Evolutionary conservation across 148 eudicot genomes (phyloP).

Genomic region (Persicaria maculosa): DNA sequence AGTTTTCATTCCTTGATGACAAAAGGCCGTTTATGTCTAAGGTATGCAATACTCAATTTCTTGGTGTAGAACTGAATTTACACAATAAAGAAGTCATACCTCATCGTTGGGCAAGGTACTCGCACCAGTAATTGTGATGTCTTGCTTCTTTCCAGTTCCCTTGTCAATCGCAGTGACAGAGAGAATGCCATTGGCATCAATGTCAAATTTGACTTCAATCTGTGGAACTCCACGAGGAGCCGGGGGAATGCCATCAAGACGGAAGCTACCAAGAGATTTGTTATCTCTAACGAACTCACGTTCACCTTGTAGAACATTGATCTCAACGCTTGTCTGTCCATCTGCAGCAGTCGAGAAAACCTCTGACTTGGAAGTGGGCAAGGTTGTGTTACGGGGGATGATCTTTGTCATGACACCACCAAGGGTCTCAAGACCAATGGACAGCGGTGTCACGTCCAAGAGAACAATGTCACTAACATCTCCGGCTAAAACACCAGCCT

Average conservation of each 20-base stretch:
- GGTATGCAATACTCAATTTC: neutral
- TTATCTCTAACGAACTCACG: conserved; percentile 42
- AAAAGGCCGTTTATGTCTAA: too few relatives aligned
- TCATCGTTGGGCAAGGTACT: conserved; percentile 47
- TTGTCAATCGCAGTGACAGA: conserved; percentile 12
- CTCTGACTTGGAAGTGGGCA: conserved; percentile 50
- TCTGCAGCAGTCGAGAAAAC: conserved; percentile 54
- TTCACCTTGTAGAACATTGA: conserved; percentile 47
- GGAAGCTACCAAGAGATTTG: conserved; percentile 46
- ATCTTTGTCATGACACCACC: conserved; percentile 58
- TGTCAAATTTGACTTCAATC: conserved; percentile 33
- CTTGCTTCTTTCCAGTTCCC: conserved; percentile 54
- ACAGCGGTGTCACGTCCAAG: conserved; percentile 43
- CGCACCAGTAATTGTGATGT: conserved; percentile 47
- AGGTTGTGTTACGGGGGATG: conserved; percentile 43
- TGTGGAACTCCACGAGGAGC: conserved; percentile 53
- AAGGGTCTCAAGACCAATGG: conserved; percentile 40
- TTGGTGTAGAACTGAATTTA: neutral
- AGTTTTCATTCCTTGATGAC: neutral
- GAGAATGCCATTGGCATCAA: conserved; percentile 13
- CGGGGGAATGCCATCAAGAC: conserved; percentile 45
- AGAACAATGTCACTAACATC: conserved; percentile 49
- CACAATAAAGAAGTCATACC: conserved; percentile 20
- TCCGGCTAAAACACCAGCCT: conserved; percentile 40
- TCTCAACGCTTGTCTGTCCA: conserved; percentile 50